phyloP scores from a whole-genome alignment of 2,329 filamentous ascomycete species.

The Verticillium nonalfalfae region DNA sequence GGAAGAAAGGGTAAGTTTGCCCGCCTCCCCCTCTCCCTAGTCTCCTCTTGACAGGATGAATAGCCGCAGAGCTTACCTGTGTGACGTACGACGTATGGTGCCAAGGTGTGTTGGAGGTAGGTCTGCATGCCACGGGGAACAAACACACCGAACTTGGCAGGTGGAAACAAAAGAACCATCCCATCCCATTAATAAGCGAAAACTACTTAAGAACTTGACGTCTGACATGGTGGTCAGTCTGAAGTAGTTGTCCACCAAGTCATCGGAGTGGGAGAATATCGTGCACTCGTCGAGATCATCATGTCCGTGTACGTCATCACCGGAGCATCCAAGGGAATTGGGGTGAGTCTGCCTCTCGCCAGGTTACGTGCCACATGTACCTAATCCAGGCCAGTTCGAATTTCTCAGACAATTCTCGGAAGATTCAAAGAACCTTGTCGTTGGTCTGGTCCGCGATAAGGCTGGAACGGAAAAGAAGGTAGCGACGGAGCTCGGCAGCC shows the following conservation, averaged over 20 bases:
- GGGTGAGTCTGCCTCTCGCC: slow-evolving; percentile 6
- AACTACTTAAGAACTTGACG: not conserved
- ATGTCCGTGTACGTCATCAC: slow-evolving; percentile 14
- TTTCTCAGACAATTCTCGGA: slow-evolving; percentile 35
- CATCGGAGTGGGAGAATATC: no score
- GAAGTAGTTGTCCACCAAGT: not conserved
- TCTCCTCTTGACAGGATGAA: not conserved
- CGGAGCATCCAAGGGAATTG: slow-evolving; percentile 11
- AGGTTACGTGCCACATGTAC: not conserved
- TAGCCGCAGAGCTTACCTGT: not conserved
- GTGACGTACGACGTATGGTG: not conserved
- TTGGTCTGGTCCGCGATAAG: slow-evolving; percentile 43
- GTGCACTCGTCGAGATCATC: not conserved
- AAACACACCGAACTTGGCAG: not conserved
- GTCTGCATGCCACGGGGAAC: not conserved
- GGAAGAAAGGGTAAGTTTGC: not conserved
- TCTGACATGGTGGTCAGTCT: not conserved
- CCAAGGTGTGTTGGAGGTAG: not conserved
- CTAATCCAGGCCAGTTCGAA: slow-evolving; percentile 30
- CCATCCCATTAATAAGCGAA: not conserved
- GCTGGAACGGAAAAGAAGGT: slow-evolving; percentile 34
- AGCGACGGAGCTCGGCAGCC: slow-evolving; percentile 25
- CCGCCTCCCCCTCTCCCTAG: not conserved
- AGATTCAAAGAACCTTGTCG: slow-evolving; percentile 30
- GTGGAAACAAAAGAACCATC: not conserved